Evolutionary conservation across 805 yeast species (phyloP).

Genomic region (Nakazawaea wickerhamii): DNA sequence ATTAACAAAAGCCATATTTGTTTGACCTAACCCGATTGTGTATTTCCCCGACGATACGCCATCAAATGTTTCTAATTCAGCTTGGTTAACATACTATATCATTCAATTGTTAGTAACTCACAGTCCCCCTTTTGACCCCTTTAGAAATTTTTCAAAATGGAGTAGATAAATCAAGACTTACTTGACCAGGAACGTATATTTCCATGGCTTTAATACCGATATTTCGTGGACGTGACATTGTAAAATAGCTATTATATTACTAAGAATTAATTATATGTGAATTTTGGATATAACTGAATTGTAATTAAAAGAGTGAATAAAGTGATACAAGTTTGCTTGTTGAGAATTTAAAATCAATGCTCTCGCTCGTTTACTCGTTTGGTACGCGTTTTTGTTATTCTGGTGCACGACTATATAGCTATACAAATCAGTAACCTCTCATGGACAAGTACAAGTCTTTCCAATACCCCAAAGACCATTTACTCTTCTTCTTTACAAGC

Average conservation of each 20-base stretch:
- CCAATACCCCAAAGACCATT: constrained; percentile 4
- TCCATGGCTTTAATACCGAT: constrained; percentile 97
- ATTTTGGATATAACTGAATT: background rate
- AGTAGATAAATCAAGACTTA: constrained; percentile 25
- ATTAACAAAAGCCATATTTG: constrained; percentile 94
- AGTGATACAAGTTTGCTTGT: background rate
- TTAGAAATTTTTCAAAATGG: background rate
- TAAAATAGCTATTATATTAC: no score
- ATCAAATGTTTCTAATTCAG: constrained; percentile 79
- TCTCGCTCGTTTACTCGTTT: no score
- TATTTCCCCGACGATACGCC: constrained; percentile 91
- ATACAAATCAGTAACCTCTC: constrained; percentile 1
- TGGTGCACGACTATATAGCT: no score
- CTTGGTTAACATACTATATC: constrained; percentile 67
- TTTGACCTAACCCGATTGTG: constrained; percentile 98
- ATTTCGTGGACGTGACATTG: constrained; percentile 58
- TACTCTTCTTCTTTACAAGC: constrained; percentile 1
- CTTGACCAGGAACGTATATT: constrained; percentile 79
- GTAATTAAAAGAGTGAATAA: no score
- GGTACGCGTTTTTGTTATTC: no score
- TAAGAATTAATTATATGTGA: background rate
- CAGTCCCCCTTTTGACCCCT: constrained; percentile 4
- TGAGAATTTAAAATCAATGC: no score
- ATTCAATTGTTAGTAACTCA: constrained; percentile 1
- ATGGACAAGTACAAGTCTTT: background rate